Evolutionary conservation across 495 filamentous ascomycete species (phyloP), one percentile per base, ranked within the genome.

Genomic region (Tetracladium setigerum): DNA sequence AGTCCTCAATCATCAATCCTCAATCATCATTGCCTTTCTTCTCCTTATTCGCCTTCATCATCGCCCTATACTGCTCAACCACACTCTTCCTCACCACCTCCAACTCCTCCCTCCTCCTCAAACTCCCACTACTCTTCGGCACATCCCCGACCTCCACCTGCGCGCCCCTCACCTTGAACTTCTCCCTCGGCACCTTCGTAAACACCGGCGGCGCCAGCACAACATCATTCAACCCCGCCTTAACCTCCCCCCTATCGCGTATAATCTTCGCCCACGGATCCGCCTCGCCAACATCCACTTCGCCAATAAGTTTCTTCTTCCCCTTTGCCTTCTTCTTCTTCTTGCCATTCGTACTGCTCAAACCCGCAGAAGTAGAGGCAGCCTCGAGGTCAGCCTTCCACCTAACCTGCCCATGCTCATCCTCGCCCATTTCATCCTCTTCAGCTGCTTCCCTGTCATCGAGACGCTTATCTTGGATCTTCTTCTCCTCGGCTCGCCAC

Each of bases 181-280:
- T 83, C 67, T 78, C 79, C 54, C 71, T 80, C 5, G 82, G 81
- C 18, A 67, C 64, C 40, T 70, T 72, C 41, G 68, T 78, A 51
- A 96, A 71, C 52, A 79, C 76, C 7, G 92, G 92, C 32, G 92
- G 92, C 13, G 87, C 89, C 39, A 81, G 66, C 7, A 79, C 89
- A 32, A 91, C 80, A 58, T 95, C 90, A 58, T 90, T 78, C 41
- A 95, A 69, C 0, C 73, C 73, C 0, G 74, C 68, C 60, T 77
- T 84, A 19, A 56, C 58, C 50, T 77, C 74, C 10, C 73, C 79
- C 31, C 79, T 72, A 52, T 71, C 77, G 60, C 65, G 71, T 56
- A 70, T 77, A 41, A 97, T 63, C 49, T 75, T 78, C 42, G 75
- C 81, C 90, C 91, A 98, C 9, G 88, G 87, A 69, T 96, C 91